Conservation (phyloP, 1,139 yeast genomes). For the Debaryomycetaceae sp. region DNA sequence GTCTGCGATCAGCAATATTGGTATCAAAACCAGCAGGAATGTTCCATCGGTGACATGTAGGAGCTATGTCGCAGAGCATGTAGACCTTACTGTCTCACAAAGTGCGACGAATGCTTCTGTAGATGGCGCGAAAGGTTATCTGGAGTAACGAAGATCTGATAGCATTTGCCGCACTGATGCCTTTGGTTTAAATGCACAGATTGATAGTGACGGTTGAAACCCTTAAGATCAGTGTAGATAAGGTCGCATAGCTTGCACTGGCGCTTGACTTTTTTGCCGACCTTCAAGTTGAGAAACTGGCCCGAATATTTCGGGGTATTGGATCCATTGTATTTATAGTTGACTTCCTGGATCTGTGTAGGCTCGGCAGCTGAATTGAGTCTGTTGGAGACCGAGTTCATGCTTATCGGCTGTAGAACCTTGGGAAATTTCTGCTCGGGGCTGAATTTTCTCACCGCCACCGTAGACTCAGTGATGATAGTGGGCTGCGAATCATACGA, state of each 20-base stretch:
- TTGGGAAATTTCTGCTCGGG: not conserved
- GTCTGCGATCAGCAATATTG: too few relatives aligned
- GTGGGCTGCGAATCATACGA: not conserved
- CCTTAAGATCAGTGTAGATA: constrained; percentile 13
- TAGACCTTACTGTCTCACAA: not conserved
- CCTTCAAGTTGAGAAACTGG: constrained; percentile 9
- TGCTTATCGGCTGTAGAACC: not conserved
- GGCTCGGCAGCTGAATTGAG: not conserved
- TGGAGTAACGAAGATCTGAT: constrained; percentile 1
- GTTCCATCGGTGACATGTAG: too few relatives aligned
- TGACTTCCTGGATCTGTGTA: not conserved
- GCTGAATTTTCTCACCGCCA: not conserved
- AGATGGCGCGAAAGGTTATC: not conserved
- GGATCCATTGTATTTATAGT: constrained; percentile 11
- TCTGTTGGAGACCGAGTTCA: not conserved
- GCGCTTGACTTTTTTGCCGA: constrained; percentile 11
- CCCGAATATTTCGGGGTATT: constrained; percentile 15
- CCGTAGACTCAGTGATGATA: not conserved
- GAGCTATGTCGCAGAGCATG: too few relatives aligned
- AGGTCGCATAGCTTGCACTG: constrained; percentile 12
- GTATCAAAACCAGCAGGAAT: too few relatives aligned
- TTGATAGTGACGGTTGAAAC: constrained; percentile 15
- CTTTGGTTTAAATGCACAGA: constrained; percentile 7
- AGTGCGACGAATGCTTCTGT: not conserved
- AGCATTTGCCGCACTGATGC: constrained; percentile 3